A percentile compares a stretch with the other conserved stretches of the same genome.
These are phyloP conservation scores for Leccinum ochraceum DNA, from an alignment of 768 basidiomycete species.

Conservation along the genomic window DNA sequence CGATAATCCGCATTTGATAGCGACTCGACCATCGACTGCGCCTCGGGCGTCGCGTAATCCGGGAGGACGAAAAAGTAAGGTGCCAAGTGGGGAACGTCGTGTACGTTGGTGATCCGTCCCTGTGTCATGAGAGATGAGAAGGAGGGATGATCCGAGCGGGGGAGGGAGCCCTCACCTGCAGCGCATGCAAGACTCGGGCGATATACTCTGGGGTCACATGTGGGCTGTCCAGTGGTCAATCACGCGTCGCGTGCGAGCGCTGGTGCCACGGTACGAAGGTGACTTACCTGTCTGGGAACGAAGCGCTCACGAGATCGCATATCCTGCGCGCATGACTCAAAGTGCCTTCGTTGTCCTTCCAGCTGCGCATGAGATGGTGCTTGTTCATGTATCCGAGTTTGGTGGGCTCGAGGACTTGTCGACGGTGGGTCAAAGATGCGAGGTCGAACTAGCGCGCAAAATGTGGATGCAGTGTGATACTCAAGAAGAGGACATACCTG, in stretches of 20 bases:
- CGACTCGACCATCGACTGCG: slow-evolving; percentile 50
- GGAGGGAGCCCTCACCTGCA: slow-evolving; percentile 47
- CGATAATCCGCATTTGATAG: slow-evolving; percentile 46
- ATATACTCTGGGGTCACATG: slow-evolving; percentile 60
- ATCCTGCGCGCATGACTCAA: slow-evolving; percentile 55
- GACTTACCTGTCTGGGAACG: slow-evolving; percentile 59
- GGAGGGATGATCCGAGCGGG: background rate
- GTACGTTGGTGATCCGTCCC: slow-evolving; percentile 70
- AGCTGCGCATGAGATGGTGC: slow-evolving; percentile 67
- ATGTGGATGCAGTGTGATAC: background rate
- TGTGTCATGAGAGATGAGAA: slow-evolving; percentile 26
- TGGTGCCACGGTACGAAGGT: background rate
- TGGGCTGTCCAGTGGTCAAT: slow-evolving; percentile 33
- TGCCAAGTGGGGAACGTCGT: slow-evolving; percentile 66
- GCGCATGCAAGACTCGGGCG: slow-evolving; percentile 56
- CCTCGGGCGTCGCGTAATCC: slow-evolving; percentile 53
- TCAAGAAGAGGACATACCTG: slow-evolving; percentile 41
- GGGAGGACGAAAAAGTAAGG: slow-evolving; percentile 83
- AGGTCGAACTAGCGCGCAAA: slow-evolving; percentile 65
- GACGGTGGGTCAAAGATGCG: slow-evolving; percentile 72
- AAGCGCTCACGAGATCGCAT: slow-evolving; percentile 50
- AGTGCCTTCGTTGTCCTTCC: slow-evolving; percentile 52
- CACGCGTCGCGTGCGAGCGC: background rate
- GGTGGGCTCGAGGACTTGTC: slow-evolving; percentile 73
- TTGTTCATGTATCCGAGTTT: slow-evolving; percentile 92